Base-by-base conservation (phyloP, 169 alveolate genomes). In the Plasmodium coatneyi region DNA sequence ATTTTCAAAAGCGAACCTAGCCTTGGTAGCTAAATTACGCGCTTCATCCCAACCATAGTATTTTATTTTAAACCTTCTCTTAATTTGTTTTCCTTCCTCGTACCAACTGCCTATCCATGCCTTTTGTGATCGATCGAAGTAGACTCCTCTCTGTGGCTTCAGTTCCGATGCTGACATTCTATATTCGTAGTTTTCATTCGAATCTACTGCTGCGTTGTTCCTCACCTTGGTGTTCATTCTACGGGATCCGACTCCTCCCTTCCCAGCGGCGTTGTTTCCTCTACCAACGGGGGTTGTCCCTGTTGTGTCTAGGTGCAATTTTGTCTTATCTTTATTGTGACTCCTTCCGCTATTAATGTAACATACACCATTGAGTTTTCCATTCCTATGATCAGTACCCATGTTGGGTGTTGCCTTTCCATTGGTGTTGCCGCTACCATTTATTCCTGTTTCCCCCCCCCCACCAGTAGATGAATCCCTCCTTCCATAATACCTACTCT, bases 101-200 rank as follows among this genome's bases (percentile, higher is more conserved):
- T 91, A 91, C 95, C 95, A 91, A 10, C 95, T 91, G 1, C 95
- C 95, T 16, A 91, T 91, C 95, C 95, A 91, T 19, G 95, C 95
- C 25, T 91, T 91, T 41, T 91, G 95, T 1, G 92, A 91, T 70
- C 79, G 71, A 28, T 91, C 95, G 74, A 91, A 91, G 60, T 91
- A 91, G 46, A 91, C 95, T 32, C 95, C 95, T 71, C 92, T 91
- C 43, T 91, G 95, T 7, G 95, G 95, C 39, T 91, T 91, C 54
- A 91, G 25, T 16, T 91, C 95, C 0, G 91, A 49, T 7, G 80
- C 66, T 0, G 84, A 19, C 28, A 80, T 70, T 34, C 80, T 80
- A 16, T 19, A 46, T n/a, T 91, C 92, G 39, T 91, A 91, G 14
- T 91, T 66, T 66, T 91, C 95, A 22, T 16, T 41, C 14, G 19